A percentile compares a stretch with the other conserved stretches of the same genome.
These are phyloP conservation scores for Aspergillus sparsus DNA, from an alignment of 495 filamentous ascomycete species.

Conservation along the genomic window DNA sequence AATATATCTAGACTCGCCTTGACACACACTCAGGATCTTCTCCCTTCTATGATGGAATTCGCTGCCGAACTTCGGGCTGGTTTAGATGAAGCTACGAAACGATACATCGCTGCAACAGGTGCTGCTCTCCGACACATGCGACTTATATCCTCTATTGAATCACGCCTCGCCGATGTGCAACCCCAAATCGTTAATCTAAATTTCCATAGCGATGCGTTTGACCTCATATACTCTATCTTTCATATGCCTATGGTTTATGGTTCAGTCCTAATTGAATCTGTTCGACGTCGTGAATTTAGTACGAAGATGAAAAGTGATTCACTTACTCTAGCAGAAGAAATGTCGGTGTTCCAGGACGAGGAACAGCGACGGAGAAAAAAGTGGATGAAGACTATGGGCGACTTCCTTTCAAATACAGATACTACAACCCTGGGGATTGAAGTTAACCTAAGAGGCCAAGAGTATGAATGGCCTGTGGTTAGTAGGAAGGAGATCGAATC, in stretches of 20 bases:
- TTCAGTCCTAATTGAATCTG: conserved; percentile 79
- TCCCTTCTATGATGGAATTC: conserved; percentile 76
- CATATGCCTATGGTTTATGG: conserved; percentile 87
- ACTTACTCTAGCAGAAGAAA: conserved; percentile 81
- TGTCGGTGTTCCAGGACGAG: conserved; percentile 86
- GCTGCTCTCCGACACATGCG: conserved; percentile 72
- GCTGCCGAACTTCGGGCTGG: conserved; percentile 74
- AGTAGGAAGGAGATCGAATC: conserved; percentile 56
- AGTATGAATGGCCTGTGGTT: conserved; percentile 71
- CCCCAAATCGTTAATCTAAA: conserved; percentile 69
- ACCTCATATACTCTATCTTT: conserved; percentile 71
- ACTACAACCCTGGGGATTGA: conserved; percentile 75
- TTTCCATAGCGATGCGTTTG: conserved; percentile 69
- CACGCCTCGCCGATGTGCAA: conserved; percentile 67
- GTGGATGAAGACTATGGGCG: conserved; percentile 81
- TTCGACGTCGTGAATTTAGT: conserved; percentile 84
- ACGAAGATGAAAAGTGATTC: conserved; percentile 87
- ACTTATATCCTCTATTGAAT: conserved; percentile 74
- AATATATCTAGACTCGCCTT: conserved; percentile 86
- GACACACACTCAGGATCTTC: conserved; percentile 78
- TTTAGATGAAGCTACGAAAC: conserved; percentile 64
- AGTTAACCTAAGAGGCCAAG: conserved; percentile 79
- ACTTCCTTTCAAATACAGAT: conserved; percentile 56
- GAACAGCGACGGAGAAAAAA: conserved; percentile 84
- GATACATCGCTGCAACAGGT: conserved; percentile 59